Base-by-base conservation (phyloP, 345 rosid species). In the Arabidopsis suecica region DNA sequence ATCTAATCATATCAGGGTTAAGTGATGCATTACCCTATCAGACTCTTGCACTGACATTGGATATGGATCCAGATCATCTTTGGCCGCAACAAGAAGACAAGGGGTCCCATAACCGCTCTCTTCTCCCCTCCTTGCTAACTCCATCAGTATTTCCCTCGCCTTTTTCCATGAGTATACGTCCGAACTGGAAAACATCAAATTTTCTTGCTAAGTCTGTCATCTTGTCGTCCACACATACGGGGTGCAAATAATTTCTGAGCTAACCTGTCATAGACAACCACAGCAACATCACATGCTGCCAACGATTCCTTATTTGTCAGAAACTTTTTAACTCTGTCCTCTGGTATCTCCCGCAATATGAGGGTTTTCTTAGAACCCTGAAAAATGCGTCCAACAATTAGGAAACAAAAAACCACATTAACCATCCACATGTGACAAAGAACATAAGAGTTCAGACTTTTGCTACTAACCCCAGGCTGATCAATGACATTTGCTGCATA, bases 131-230 rank as follows among this genome's bases (percentile, higher is more conserved):
- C 88, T 87, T 32, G 91, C 88, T 47, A 88, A 80, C 74, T 87
- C 96, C 78, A 84, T 64, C 40, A 91, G 84, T 70, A 89, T 73
- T 72, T 91, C 93, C 58, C 82, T 86, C 48, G 93, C 70, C 78
- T 78, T 87, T 86, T 83, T 89, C 96, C 91, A 89, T 16, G 97
- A 91, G 79, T 80, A 82, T 66, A 85, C 87, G 78, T 87, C 90
- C 40, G 91, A 89, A 75, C 93, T 89, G 88, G 65, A 68, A 42
- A 23, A 42, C 12, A 62, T 62, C 20, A 12, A 0, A 0, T 42
- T 61, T 23, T 23, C 55, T 69, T 11, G 44, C 54, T 69, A 7
- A 65, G 48, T 48, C 49, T 5, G 3, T 61, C 9, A 18, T 34
- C 42, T 49, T 58, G 6, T 33, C 58, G 67, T 37, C 50, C 6